A percentile compares a stretch with the other conserved stretches of the same genome.
Evolutionary conservation across 768 basidiomycete genomes (phyloP).

Genomic region (Lactarius sp.): DNA sequence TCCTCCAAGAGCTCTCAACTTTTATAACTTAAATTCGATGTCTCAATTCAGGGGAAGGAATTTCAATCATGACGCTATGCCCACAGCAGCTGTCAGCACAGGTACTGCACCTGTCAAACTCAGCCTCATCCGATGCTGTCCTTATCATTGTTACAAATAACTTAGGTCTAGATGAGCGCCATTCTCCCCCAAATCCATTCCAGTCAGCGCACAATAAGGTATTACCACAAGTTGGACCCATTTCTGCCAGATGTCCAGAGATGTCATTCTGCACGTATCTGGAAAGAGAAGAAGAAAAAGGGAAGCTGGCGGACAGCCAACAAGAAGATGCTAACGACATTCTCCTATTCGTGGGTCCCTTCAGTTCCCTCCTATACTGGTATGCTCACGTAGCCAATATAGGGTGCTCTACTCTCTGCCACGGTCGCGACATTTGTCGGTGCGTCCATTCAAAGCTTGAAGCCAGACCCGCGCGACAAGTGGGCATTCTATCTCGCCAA

Average conservation of each 20-base stretch:
- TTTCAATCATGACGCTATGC: neutral
- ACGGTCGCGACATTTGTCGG: slow-evolving; percentile 15
- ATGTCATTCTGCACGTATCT: neutral
- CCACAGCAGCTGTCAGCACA: neutral
- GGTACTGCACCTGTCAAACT: neutral
- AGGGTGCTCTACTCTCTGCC: slow-evolving; percentile 15
- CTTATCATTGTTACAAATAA: neutral
- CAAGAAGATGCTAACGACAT: slow-evolving; percentile 9
- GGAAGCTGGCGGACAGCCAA: neutral
- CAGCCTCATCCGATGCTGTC: neutral
- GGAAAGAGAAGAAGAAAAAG: neutral
- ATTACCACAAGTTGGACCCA: neutral
- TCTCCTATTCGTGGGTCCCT: slow-evolving; percentile 6
- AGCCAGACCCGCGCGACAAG: slow-evolving; percentile 12
- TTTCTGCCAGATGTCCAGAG: neutral
- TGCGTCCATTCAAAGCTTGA: slow-evolving; percentile 9
- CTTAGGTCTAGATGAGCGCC: slow-evolving; percentile 4
- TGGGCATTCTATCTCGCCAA: slow-evolving; percentile 13
- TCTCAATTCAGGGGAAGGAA: slow-evolving; percentile 1
- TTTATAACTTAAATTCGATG: slow-evolving; percentile 3
- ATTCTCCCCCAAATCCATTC: neutral
- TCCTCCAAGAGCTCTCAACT: neutral
- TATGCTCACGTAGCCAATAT: neutral
- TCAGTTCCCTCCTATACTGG: too few species aligned
- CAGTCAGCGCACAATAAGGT: neutral